Base-by-base conservation (phyloP, 768 basidiomycete genomes). In the Rhizopogon vinicolor region DNA sequence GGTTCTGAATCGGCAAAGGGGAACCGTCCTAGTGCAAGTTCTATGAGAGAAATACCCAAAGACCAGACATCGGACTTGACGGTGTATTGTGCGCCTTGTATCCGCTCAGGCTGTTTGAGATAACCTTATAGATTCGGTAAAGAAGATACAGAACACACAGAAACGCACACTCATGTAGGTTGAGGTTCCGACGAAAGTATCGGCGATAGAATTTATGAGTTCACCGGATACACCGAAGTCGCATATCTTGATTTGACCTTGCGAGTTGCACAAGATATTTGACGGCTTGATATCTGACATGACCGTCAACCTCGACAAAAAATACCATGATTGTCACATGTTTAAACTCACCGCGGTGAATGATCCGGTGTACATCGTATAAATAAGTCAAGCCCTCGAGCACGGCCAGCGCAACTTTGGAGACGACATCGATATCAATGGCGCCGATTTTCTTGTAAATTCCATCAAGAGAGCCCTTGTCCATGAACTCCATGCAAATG, bases 61-160 rank as follows among this genome's bases (percentile, higher is more conserved):
- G 96, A 98, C 97, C 97, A 99, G 4, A 98, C 96, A 64, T 99
- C 97, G 3, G 95, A 98, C 73, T 98, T 98, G 72, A 99, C 96
- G 29, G 93, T 94, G 71, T 99, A 98, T 66, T 92, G 91, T 1
- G 93, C 93, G 49, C 97, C 97, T 74, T 98, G 96, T 75, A 99
- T 98, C 57, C 97, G 93, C 66, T 99, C 97, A 16, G 97, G 97
- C 97, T 99, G 71, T 52, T 35, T 46, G 57, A 53, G 31, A 53
- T 53, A 57, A 58, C 51, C 53, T 55, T 45, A 50, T 54, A 35
- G 52, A 58, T 48, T 59, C 57, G n/a, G 33, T 48, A 44, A 65
- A 56, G 53, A 55, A 39, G 31, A 60, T 54, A 51, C 41, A 45
- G 48, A 44, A 37, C 41, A 42, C 44, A 41, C 51, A 44, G 19